Evolutionary conservation across 2,329 filamentous ascomycete species (phyloP).

Genomic region (Tolypocladium album): DNA sequence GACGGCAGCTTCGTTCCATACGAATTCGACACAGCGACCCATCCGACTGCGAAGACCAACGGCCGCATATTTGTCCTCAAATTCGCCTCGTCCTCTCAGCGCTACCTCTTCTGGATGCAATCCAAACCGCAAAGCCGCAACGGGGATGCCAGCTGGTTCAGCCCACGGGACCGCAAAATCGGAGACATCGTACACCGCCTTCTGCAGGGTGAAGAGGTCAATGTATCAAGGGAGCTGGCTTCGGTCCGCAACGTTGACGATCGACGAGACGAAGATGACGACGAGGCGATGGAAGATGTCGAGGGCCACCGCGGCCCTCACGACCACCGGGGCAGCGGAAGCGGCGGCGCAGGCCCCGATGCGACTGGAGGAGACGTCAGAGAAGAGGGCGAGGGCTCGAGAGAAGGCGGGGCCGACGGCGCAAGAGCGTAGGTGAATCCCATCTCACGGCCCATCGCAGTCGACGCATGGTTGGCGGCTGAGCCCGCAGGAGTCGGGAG

Average conservation of each 20-base stretch:
- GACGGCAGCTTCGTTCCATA: constrained; percentile 85
- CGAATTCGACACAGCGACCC: constrained; percentile 45
- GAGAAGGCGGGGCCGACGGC: constrained; percentile 91
- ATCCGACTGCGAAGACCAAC: constrained; percentile 57
- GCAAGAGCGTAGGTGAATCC: constrained; percentile 92
- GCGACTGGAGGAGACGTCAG: constrained; percentile 87
- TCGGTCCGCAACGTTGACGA: constrained; percentile 44
- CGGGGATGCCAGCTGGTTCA: constrained; percentile 68
- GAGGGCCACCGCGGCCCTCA: constrained; percentile 52
- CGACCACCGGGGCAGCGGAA: constrained; percentile 48
- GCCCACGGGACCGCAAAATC: constrained; percentile 74
- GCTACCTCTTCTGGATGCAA: constrained; percentile 94
- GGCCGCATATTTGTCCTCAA: constrained; percentile 90
- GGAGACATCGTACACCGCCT: constrained; percentile 78
- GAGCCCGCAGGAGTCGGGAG: constrained; percentile 2
- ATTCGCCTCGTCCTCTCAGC: constrained; percentile 83
- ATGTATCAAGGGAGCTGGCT: constrained; percentile 64
- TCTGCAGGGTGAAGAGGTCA: constrained; percentile 79
- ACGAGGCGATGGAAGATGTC: constrained; percentile 44
- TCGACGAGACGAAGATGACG: constrained; percentile 48
- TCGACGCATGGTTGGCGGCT: constrained; percentile 11
- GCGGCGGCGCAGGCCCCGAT: constrained; percentile 73
- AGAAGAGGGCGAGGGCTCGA: constrained; percentile 76
- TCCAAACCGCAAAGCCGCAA: constrained; percentile 67
- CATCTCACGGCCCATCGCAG: constrained; percentile 16